These are phyloP conservation scores for Mesostigma viride DNA, from an alignment of 139 green algal genomes.

Conservation along the genomic window DNA sequence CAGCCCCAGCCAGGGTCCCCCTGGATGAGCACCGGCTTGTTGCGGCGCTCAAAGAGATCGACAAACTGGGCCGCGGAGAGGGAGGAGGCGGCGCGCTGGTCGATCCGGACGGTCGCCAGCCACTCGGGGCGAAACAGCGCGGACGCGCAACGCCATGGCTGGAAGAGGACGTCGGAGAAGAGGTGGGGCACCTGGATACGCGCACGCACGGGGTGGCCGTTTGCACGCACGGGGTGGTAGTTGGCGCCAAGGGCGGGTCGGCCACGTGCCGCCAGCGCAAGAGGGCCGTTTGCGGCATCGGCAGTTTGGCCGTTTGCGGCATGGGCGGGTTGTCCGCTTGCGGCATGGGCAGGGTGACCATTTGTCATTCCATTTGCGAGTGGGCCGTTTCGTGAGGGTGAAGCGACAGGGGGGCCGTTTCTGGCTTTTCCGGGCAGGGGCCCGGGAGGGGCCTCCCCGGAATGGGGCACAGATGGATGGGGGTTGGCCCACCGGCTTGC, in stretches of 20 bases:
- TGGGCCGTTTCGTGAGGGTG: too few relatives aligned
- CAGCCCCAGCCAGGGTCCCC: too few relatives aligned
- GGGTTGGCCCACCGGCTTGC: not conserved
- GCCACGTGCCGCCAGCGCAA: not conserved
- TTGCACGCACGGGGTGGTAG: not conserved
- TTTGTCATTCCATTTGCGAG: too few relatives aligned
- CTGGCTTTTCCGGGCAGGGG: not conserved
- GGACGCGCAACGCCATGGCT: conserved; percentile 68
- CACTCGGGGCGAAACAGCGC: conserved; percentile 49
- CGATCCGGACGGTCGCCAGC: conserved; percentile 70
- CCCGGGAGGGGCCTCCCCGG: not conserved
- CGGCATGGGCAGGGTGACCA: too few relatives aligned
- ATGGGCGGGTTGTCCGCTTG: not conserved
- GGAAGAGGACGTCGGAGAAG: conserved; percentile 70
- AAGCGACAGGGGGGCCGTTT: not conserved
- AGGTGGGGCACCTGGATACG: conserved; percentile 10
- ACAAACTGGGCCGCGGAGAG: conserved; percentile 57
- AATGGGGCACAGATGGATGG: not conserved
- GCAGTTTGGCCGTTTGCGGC: not conserved
- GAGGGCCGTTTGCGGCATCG: not conserved
- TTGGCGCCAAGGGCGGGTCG: not conserved
- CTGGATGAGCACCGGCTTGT: conserved; percentile 72
- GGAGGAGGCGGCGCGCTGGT: conserved; percentile 34
- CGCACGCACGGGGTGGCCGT: not conserved
- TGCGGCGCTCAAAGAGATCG: conserved; percentile 62